phyloP scores from a whole-genome alignment of 805 yeast species.

The Ogataea dorogensis region DNA sequence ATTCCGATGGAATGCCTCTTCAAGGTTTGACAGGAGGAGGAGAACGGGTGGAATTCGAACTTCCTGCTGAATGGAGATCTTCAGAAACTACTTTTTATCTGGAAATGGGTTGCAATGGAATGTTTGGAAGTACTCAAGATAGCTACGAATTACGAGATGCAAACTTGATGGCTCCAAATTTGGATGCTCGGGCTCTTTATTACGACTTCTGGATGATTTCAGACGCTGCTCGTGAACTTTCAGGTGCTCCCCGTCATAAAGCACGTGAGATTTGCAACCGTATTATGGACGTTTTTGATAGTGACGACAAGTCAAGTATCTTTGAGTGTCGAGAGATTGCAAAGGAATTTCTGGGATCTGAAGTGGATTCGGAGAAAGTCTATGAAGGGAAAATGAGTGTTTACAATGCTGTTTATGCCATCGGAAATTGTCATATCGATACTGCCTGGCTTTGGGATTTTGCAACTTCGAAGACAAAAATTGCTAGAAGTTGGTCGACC shows the following conservation, averaged over 20 bases:
- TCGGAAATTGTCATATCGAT: conserved; percentile 96
- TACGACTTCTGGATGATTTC: conserved; percentile 86
- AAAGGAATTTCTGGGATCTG: conserved; percentile 57
- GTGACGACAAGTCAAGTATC: conserved; percentile 57
- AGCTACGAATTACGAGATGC: conserved; percentile 67
- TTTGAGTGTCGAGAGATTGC: conserved; percentile 66
- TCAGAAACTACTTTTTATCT: conserved; percentile 67
- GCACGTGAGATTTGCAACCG: conserved; percentile 78
- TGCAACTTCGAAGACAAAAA: conserved; percentile 90
- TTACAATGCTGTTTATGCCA: conserved; percentile 65
- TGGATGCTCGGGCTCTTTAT: conserved; percentile 72
- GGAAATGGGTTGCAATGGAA: conserved; percentile 92
- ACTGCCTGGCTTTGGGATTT: conserved; percentile 99
- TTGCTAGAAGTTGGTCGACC: conserved; percentile 93
- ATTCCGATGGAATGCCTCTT: conserved; percentile 59
- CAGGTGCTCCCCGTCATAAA: conserved; percentile 79
- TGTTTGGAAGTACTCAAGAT: conserved; percentile 69
- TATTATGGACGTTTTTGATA: conserved; percentile 83
- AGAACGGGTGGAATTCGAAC: conserved; percentile 69
- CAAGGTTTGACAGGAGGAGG: conserved; percentile 89
- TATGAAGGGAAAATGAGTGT: conserved; percentile 42
- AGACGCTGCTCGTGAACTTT: conserved; percentile 88
- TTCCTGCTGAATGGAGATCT: conserved; percentile 58
- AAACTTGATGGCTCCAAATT: conserved; percentile 78
- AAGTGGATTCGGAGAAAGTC: conserved; percentile 65